Conservation (phyloP, 2,329 filamentous ascomycete genomes). For the Alternaria solani region DNA sequence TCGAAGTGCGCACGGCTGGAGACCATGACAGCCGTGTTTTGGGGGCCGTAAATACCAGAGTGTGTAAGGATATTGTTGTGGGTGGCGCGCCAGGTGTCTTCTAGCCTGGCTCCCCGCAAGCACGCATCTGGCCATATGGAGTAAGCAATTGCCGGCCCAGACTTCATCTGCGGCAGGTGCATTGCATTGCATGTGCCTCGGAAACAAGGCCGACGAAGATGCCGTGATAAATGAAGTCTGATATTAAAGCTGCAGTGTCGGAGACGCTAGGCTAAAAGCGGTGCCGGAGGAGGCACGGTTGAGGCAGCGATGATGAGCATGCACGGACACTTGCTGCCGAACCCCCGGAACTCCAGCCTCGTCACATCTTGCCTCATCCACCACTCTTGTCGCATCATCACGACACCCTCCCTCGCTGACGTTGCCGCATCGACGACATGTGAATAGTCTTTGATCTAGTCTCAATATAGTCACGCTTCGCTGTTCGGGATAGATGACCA, state of each 20-base stretch:
- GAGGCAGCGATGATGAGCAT: conserved; percentile 32
- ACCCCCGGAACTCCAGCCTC: conserved; percentile 37
- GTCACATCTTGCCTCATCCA: conserved; percentile 23
- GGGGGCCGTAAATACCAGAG: conserved; percentile 3
- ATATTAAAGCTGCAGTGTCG: conserved; percentile 41
- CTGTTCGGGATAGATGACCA: conserved; percentile 42
- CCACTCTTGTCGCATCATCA: conserved; percentile 28
- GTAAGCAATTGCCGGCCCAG: conserved; percentile 28
- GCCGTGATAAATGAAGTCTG: conserved; percentile 36
- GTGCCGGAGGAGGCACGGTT: conserved; percentile 26
- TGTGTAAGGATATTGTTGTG: conserved; percentile 33
- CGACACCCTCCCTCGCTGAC: conserved; percentile 19
- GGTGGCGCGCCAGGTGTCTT: conserved; percentile 32
- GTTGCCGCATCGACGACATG: conserved; percentile 24
- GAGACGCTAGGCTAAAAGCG: conserved; percentile 43
- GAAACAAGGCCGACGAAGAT: conserved; percentile 26
- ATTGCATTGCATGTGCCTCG: conserved; percentile 24
- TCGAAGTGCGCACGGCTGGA: not conserved
- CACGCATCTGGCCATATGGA: conserved; percentile 37
- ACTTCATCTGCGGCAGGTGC: conserved; percentile 30
- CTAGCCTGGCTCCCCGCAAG: conserved; percentile 32
- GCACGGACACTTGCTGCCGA: conserved; percentile 27
- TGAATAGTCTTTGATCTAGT: conserved; percentile 19
- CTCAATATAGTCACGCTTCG: conserved; percentile 20
- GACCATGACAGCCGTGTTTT: not conserved